Conservation (phyloP, 768 basidiomycete genomes). For the Dictyophora rubrovolvata region DNA sequence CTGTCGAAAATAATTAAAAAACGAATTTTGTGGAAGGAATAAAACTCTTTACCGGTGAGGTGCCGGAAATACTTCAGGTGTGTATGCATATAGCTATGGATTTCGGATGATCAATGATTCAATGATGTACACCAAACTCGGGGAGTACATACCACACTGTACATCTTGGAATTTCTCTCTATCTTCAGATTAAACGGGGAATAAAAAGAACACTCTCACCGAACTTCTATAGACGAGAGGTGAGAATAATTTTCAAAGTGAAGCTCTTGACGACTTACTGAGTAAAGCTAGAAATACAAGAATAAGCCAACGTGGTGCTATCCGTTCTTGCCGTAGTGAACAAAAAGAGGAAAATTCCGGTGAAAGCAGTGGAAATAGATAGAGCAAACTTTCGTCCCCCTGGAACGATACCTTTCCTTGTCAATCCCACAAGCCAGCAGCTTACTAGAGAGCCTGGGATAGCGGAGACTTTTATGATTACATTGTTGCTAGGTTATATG, state of each 20-base stretch:
- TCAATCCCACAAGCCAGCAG: conserved; percentile 34
- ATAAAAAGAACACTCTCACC: conserved; percentile 1
- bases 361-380: conserved; percentile 33
- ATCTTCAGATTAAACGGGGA: not conserved
- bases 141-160: conserved; percentile 26
- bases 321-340: conserved; percentile 38
- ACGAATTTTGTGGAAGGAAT: not conserved
- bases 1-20: not conserved
- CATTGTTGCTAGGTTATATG: conserved; percentile 27
- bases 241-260: not conserved
- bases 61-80: conserved; percentile 50
- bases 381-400: conserved; percentile 40
- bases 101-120: not conserved
- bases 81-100: conserved; percentile 38
- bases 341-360: conserved; percentile 39
- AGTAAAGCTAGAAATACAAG: conserved; percentile 33
- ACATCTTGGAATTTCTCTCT: conserved; percentile 24
- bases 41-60: conserved; percentile 28
- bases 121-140: not conserved
- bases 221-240: not conserved
- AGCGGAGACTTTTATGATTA: conserved; percentile 36
- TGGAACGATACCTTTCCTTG: conserved; percentile 23
- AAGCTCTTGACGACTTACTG: conserved; percentile 25
- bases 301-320: conserved; percentile 33
- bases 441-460: conserved; percentile 40